These are phyloP conservation scores for Edaphochlamys debaryana DNA, from an alignment of 139 green algal genomes.

Conservation along the genomic window DNA sequence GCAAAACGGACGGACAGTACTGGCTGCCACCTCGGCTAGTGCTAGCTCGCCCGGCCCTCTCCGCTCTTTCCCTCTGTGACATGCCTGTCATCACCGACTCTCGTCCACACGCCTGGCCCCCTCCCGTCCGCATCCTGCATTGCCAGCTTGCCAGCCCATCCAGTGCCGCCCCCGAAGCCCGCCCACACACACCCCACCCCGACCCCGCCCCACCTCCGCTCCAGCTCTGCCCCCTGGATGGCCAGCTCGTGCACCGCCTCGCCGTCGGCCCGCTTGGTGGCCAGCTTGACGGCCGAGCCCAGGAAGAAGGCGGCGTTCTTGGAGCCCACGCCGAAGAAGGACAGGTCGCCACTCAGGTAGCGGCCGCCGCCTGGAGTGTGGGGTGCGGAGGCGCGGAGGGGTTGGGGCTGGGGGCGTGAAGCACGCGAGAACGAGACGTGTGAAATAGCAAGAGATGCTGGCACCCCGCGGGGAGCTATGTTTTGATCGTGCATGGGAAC, in stretches of 20 bases:
- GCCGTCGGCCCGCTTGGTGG: conserved; percentile 55
- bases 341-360: conserved; percentile 81
- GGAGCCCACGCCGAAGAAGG: conserved; percentile 84
- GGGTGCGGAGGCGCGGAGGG: neutral
- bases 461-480: too few relatives aligned
- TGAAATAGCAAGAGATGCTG: too few relatives aligned
- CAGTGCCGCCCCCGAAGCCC: neutral
- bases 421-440: neutral
- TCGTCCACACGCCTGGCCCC: too few relatives aligned
- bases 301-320: conserved; percentile 90
- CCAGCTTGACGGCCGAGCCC: conserved; percentile 74
- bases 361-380: conserved; percentile 31
- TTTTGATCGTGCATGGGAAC: too few relatives aligned
- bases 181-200: too few relatives aligned
- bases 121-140: too few relatives aligned
- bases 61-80: too few relatives aligned
- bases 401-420: too few relatives aligned
- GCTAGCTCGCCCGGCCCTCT: too few relatives aligned
- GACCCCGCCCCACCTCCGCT: conserved; percentile 37
- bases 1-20: too few relatives aligned
- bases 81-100: too few relatives aligned
- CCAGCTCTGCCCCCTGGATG: conserved; percentile 55
- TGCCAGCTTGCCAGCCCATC: neutral
- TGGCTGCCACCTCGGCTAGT: too few relatives aligned
- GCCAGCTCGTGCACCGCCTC: conserved; percentile 72